These are phyloP conservation scores for Boletus reticuloceps DNA, from an alignment of 768 basidiomycete species.

Conservation along the genomic window DNA sequence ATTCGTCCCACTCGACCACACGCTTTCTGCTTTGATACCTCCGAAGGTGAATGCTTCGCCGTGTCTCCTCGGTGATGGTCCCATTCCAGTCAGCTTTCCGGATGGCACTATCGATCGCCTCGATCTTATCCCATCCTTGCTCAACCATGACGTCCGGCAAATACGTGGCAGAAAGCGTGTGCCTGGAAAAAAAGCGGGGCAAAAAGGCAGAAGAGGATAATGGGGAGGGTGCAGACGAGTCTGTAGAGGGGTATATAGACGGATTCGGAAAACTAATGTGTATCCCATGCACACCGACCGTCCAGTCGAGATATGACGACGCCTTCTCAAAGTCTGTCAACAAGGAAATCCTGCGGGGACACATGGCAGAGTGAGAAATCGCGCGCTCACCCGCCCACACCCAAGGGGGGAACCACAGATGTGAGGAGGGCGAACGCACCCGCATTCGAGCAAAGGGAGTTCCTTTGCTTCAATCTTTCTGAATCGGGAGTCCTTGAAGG, in stretches of 20 bases:
- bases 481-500: conserved; percentile 87
- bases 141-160: conserved; percentile 90
- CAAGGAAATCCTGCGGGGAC: conserved; percentile 69
- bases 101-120: conserved; percentile 89
- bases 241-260: conserved; percentile 45
- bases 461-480: conserved; percentile 74
- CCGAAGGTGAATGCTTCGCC: conserved; percentile 71
- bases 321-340: conserved; percentile 92
- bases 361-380: neutral
- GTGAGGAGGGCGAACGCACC: conserved; percentile 47
- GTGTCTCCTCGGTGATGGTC: conserved; percentile 74
- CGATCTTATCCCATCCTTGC: conserved; percentile 91
- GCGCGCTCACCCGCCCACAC: neutral
- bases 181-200: conserved; percentile 51
- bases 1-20: conserved; percentile 73
- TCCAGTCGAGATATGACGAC: conserved; percentile 88
- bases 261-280: conserved; percentile 86
- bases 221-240: conserved; percentile 64
- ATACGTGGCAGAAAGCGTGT: conserved; percentile 81
- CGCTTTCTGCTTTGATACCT: conserved; percentile 79
- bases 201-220: conserved; percentile 63
- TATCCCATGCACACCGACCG: conserved; percentile 88
- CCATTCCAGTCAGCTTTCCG: conserved; percentile 91
- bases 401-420: neutral
- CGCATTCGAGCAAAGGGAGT: conserved; percentile 79